These are phyloP conservation scores for Allomyces javanicus DNA, from an alignment of 192 early-diverging fungal genomes.

Conservation along the genomic window DNA sequence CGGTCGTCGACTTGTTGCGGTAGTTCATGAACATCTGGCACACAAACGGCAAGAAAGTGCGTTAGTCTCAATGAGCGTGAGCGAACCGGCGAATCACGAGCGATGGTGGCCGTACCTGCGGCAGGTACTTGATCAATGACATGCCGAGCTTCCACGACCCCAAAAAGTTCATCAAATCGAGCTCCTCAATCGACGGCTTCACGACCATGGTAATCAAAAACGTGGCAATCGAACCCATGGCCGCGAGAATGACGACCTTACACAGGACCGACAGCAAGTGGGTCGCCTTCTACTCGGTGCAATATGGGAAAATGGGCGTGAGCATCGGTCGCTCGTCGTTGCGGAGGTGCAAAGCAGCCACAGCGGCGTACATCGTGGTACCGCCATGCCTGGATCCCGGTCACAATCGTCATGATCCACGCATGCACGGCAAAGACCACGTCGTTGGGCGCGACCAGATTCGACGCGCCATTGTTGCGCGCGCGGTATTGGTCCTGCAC, in stretches of 20 bases:
- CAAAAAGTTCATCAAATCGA: conserved; percentile 51
- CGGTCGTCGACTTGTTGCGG: conserved; percentile 50
- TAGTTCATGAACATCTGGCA: conserved; percentile 49
- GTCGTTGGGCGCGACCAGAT: conserved; percentile 63
- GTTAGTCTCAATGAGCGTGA: too few species aligned
- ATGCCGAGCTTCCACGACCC: conserved; percentile 59
- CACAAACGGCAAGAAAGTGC: conserved; percentile 6
- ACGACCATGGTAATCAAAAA: conserved; percentile 8
- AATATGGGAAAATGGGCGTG: too few species aligned
- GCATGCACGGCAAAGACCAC: conserved; percentile 79
- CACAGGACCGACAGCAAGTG: conserved; percentile 23
- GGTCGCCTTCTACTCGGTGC: background rate
- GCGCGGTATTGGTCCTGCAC: conserved; percentile 50
- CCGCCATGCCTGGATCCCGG: conserved; percentile 31
- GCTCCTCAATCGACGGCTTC: conserved; percentile 12
- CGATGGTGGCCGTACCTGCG: conserved; percentile 26
- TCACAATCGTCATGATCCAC: conserved; percentile 34
- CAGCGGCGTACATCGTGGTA: conserved; percentile 28
- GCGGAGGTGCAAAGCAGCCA: conserved; percentile 7
- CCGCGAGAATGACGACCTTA: conserved; percentile 15
- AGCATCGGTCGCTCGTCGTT: conserved; percentile 5
- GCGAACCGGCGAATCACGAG: background rate
- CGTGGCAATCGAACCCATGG: conserved; percentile 9
- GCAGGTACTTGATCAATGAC: conserved; percentile 61
- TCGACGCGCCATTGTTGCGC: conserved; percentile 43